Evolutionary conservation across 2,329 filamentous ascomycete genomes (phyloP), one percentile per base, ranked within the genome.

Genomic region (Penicillium sp.): DNA sequence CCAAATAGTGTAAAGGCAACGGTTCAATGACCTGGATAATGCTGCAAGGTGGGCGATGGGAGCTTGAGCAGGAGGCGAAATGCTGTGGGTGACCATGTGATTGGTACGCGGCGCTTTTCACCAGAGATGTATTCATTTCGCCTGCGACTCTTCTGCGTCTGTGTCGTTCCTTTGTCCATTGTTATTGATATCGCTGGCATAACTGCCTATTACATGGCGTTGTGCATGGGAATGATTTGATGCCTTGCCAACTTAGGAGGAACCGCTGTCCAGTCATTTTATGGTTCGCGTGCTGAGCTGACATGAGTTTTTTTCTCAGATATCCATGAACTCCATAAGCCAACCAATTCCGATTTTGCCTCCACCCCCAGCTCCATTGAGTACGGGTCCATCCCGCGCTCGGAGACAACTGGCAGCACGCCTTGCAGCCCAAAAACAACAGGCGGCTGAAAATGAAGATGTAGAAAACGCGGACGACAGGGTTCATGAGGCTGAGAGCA

Each of bases 341-440:
- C 76, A 77, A 56, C 77, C 72, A 50, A 77, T 75, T 62, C 79
- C 73, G 16, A 77, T 79, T 44, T 65, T 79, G 31, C 72, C 75
- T 52, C 77, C 77, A 1, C 88, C 89, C n/a, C 90, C 87, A 23
- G 88, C 90, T 31, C 91, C 92, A 13, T 81, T 96, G 68, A 95
- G 93, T 72, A 87, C 93, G 35, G 88, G 90, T 1, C 93, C 93
- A 2, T 96, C 92, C 8, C 87, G 93, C 52, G 93, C 93, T 8
- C 87, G 93, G 50, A 83, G 92, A 54, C 92, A 96, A 74, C 84
- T 98, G n/a, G 93, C 92, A n/a, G 90, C 91, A 13, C 87, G 93
- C 13, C 82, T 98, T 68, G 85, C 91, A 2, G 85, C 89, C 75
- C 89, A 91, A 63, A 85, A 87, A 64, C 88, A 91, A 73, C 85